Evolutionary conservation across 2,329 filamentous ascomycete genomes (phyloP).

Genomic region (Biscogniauxia marginata): DNA sequence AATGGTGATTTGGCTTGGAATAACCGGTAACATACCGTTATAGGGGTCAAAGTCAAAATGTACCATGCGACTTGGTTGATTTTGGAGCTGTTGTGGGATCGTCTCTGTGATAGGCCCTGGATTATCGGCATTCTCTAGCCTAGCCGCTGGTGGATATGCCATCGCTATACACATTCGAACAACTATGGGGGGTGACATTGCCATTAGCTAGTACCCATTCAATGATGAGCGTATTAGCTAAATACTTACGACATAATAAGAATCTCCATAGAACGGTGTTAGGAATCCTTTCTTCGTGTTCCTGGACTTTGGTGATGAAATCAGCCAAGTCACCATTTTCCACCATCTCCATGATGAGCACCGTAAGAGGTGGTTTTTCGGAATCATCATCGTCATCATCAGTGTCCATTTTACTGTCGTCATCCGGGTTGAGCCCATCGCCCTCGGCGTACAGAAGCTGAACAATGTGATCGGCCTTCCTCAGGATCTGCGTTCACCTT

Average conservation of each 20-base stretch:
- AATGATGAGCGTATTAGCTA: neutral
- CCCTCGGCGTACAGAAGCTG: conserved; percentile 5
- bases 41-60: conserved; percentile 22
- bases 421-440: neutral
- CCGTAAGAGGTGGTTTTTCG: neutral
- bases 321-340: conserved; percentile 13
- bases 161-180: conserved; percentile 18
- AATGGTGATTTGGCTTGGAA: neutral
- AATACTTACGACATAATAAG: conserved; percentile 17
- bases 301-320: conserved; percentile 7
- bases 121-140: neutral
- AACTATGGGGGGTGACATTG: conserved; percentile 7
- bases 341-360: conserved; percentile 16
- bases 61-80: conserved; percentile 6
- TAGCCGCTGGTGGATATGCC: conserved; percentile 9
- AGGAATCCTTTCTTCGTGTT: conserved; percentile 4
- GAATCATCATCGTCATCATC: neutral
- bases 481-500: neutral
- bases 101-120: conserved; percentile 11
- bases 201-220: neutral
- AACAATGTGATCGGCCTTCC: conserved; percentile 10
- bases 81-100: neutral
- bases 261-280: conserved; percentile 16
- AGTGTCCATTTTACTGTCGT: neutral
- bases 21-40: conserved; percentile 12